Conservation (phyloP, 495 filamentous ascomycete species). For the Cryomyces minteri region DNA sequence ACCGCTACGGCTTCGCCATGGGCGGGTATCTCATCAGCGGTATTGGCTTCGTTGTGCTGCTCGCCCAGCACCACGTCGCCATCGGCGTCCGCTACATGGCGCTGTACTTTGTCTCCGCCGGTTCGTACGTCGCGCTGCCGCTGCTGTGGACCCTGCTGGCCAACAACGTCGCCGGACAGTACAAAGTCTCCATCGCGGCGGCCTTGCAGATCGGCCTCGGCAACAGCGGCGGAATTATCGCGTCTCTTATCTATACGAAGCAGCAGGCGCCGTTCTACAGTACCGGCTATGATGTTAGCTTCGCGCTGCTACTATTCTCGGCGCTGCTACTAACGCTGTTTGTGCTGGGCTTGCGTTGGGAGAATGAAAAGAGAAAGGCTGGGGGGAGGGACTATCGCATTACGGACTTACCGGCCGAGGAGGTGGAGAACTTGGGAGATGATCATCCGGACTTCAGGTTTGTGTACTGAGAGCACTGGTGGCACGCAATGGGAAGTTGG, state of each 20-base stretch:
- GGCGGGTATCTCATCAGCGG: conserved; percentile 14
- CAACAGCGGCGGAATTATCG: conserved; percentile 24
- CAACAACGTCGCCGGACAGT: conserved; percentile 16
- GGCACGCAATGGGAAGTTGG: too few relatives aligned
- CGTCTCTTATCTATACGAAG: conserved; percentile 19
- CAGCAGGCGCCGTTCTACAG: conserved; percentile 19
- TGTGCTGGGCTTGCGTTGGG: conserved; percentile 21
- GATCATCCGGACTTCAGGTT: too few relatives aligned
- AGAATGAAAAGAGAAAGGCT: conserved; percentile 18
- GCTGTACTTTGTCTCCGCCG: conserved; percentile 7
- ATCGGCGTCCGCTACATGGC: conserved; percentile 6
- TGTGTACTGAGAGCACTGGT: too few relatives aligned
- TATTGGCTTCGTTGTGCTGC: conserved; percentile 17
- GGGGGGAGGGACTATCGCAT: too few relatives aligned
- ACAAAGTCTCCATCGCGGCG: conserved; percentile 25
- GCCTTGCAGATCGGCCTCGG: conserved; percentile 31
- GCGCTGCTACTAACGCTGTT: conserved; percentile 22
- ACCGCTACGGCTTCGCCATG: conserved; percentile 17
- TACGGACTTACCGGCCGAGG: too few relatives aligned
- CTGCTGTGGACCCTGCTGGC: conserved; percentile 18
- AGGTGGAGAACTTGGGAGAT: too few relatives aligned
- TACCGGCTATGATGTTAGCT: conserved; percentile 18
- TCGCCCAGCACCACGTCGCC: conserved; percentile 7
- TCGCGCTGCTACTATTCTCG: conserved; percentile 31
- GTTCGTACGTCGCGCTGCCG: conserved; percentile 22